Evolutionary conservation across 73 alveolate genomes (phyloP), one percentile per base, ranked within the genome.

Genomic region (Tetrahymena malaccensis): DNA sequence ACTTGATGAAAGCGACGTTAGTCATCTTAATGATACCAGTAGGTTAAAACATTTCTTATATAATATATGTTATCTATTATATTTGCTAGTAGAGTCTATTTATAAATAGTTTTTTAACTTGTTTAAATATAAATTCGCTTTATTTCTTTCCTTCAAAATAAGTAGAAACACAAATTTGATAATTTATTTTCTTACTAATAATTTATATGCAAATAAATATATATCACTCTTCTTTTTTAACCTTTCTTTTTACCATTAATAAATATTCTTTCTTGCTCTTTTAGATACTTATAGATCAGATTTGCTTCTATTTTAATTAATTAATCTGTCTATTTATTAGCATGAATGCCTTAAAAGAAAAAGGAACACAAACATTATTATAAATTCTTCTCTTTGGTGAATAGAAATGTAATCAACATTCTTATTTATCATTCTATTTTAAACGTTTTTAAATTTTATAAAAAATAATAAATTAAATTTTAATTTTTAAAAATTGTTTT

Each of bases 1-100:
- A 95, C 96, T 96, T 96, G 89, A 98, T 97, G 55, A 97, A 96
- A 1, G 99, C 99, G 22, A 98, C 99, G 94, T 98, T 98, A 35
- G 99, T 98, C 97, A 98, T 95, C 50, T 97, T 94, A 34, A 97
- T 98, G 85, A 96, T 96, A 37, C 96, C 97, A 58, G 96, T 98
- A 10, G 99, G 99, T 94, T 97, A 96, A 58, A 85, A 96, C 35
- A 96, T 94, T 85, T 94, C 84, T 95, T n/a, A n/a, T n/a, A 43
- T 85, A 38, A 37, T 56, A 21, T 70, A 31, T 50, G 9, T 55
- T 17, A n/a, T 31, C 21, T 22, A 27, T 70, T 19, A 19, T 17
- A 8, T 3, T 22, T 19, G 83, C 83, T 50, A 50, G 83, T 50
- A 50, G 25, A 50, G 83, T n/a, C 0, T 70, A 56, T 22, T 34